Base-by-base conservation (phyloP, 805 yeast species). In the Candida yuanshanica region DNA sequence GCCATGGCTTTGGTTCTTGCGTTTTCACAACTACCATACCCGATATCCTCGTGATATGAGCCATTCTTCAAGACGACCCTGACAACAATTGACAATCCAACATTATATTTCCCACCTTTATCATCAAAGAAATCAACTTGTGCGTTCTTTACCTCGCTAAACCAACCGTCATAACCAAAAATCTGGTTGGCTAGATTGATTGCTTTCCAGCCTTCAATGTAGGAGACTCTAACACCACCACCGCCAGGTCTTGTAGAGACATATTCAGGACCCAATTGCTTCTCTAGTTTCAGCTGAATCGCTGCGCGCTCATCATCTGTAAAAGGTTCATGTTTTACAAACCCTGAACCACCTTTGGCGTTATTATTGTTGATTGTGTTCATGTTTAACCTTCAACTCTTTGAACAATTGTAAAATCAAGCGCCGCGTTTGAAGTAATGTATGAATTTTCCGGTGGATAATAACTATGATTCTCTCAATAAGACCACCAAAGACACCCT, bases 131-230 rank as follows among this genome's bases (percentile, higher is more conserved):
- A 85, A 56, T 85, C 95, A 14, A 84, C 82, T 22, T 74, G 78
- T 13, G 79, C 73, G 33, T 69, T 70, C 44, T 76, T 75, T 5
- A 85, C 72, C 51, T 84, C 91, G 0, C 89, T 79, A 49, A 72
- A 69, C 95, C 95, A 85, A 1, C 93, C 93, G 54, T 83, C 79
- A 51, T 81, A 84, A 0, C 95, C 95, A 69, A 85, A 84, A 4
- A 85, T 79, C 51, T 81, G 83, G 53, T 85, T 85, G 12, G 95
- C 95, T 36, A 85, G 60, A 53, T 82, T 82, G 29, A 85, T 72
- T 2, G 86, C 91, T 55, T 77, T 81, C 89, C 91, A 84, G 1
- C 95, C 95, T 60, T 84, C 93, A 32, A 85, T 71, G 52, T 85
- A 84, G 2, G 83, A 78, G 4, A 85, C 85, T 41, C 74, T 69